Conservation (phyloP, 2,329 filamentous ascomycete species). For the Fusarium nematophilum region DNA sequence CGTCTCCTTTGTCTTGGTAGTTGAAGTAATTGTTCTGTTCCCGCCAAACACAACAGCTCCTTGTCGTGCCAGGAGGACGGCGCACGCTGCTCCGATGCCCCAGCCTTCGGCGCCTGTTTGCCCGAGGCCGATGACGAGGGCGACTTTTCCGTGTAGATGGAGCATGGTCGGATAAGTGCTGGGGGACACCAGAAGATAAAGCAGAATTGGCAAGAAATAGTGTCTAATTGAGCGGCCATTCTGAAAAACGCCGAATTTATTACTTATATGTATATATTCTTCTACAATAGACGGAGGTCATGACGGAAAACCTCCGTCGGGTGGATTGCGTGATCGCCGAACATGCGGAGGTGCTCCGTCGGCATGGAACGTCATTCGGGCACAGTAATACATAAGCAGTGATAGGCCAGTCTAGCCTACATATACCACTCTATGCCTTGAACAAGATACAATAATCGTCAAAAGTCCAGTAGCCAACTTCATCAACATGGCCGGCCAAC, state of each 20-base stretch:
- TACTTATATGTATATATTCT: neutral
- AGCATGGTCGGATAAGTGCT: slow-evolving; percentile 45
- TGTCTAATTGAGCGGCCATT: neutral
- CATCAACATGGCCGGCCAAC: slow-evolving; percentile 28
- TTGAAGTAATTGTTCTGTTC: slow-evolving; percentile 56
- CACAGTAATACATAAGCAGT: slow-evolving; percentile 37
- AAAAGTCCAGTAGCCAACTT: neutral
- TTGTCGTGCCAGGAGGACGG: slow-evolving; percentile 59
- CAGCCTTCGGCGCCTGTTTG: slow-evolving; percentile 57
- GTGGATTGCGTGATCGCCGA: slow-evolving; percentile 31
- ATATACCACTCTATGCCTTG: neutral
- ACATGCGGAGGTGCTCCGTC: slow-evolving; percentile 32
- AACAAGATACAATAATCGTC: neutral
- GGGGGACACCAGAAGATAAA: rapidly evolving
- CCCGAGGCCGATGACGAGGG: slow-evolving; percentile 59
- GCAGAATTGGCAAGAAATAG: neutral
- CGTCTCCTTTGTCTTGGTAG: slow-evolving; percentile 52
- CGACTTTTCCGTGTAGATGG: slow-evolving; percentile 56
- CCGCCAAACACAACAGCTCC: slow-evolving; percentile 64
- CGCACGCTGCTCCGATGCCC: slow-evolving; percentile 63
- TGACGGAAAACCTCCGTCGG: slow-evolving; percentile 26
- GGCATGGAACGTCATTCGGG: slow-evolving; percentile 26
- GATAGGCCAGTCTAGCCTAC: slow-evolving; percentile 27
- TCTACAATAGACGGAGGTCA: too few relatives aligned
- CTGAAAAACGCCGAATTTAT: neutral